Evolutionary conservation across 306 rosid genomes (phyloP).

Genomic region (Castanea sativa): DNA sequence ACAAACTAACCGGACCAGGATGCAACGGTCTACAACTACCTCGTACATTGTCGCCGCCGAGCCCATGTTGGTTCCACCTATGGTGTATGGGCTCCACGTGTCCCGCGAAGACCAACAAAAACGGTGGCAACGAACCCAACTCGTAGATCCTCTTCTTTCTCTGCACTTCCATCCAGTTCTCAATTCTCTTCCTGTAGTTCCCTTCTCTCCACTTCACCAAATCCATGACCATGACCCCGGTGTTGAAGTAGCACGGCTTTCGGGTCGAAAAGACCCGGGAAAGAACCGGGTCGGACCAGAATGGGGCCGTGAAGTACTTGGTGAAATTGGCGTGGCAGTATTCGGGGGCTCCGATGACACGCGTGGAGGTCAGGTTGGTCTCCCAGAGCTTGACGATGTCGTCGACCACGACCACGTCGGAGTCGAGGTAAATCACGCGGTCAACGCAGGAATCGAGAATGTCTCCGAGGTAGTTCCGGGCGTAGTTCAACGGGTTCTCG

Average conservation of each 20-base stretch:
- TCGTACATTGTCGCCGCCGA: constrained; percentile 86
- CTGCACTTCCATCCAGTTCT: constrained; percentile 91
- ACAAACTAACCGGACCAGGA: constrained; percentile 86
- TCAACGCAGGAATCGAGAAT: constrained; percentile 67
- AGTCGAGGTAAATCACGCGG: constrained; percentile 84
- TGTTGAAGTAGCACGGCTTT: constrained; percentile 83
- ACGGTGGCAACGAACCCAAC: constrained; percentile 86
- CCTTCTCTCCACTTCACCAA: constrained; percentile 70
- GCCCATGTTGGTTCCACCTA: constrained; percentile 93
- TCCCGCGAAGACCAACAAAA: constrained; percentile 70
- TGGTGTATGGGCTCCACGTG: constrained; percentile 84
- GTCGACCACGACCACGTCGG: constrained; percentile 77
- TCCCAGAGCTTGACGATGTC: constrained; percentile 85
- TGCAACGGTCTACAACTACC: constrained; percentile 83
- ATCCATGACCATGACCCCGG: constrained; percentile 96
- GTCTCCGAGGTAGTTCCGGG: constrained; percentile 85
- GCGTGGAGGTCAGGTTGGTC: constrained; percentile 30
- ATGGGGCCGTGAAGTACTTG: constrained; percentile 73
- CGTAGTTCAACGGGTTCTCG: constrained; percentile 92
- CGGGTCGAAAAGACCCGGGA: constrained; percentile 55
- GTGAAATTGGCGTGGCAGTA: constrained; percentile 98
- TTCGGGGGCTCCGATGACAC: constrained; percentile 91
- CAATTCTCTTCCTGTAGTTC: constrained; percentile 62
- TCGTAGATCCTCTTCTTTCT: constrained; percentile 73
- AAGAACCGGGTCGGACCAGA: constrained; percentile 81